Percentiles rank a stretch among this genome's conserved stretches.
phyloP scores from a whole-genome alignment of 176 grass and related monocot species.

The Luzula sylvatica region DNA sequence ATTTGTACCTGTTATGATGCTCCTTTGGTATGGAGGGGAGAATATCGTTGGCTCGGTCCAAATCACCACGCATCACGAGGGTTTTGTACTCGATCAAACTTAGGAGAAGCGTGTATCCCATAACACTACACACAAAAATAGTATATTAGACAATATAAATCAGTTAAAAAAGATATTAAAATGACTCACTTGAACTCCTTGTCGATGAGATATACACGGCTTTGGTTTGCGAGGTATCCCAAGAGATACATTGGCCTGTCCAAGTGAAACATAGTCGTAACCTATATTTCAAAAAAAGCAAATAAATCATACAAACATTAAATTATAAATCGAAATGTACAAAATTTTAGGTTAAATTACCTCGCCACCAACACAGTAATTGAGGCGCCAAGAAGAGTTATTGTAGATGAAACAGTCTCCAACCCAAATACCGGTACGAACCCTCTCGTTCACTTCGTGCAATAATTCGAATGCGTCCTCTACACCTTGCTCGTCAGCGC shows the following conservation, averaged over 20 bases:
- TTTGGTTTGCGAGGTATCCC: constrained; percentile 95
- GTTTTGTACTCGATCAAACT: constrained; percentile 99
- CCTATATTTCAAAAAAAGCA: constrained; percentile 37
- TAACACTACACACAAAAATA: constrained; percentile 61
- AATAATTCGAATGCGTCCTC: constrained; percentile 98
- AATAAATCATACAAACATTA: constrained; percentile 8
- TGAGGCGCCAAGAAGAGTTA: constrained; percentile 83
- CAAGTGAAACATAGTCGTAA: constrained; percentile 97
- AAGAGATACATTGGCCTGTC: constrained; percentile 97
- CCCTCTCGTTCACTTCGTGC: constrained; percentile 92
- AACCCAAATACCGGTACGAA: constrained; percentile 94
- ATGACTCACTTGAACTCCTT: constrained; percentile 90
- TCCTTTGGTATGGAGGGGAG: constrained; percentile 84
- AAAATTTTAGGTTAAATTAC: constrained; percentile 28
- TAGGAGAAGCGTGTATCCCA: constrained; percentile 93
- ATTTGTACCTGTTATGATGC: constrained; percentile 70
- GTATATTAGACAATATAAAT: constrained; percentile 32
- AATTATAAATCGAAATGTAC: not conserved
- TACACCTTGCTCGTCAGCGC: constrained; percentile 62
- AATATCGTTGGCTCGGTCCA: constrained; percentile 76
- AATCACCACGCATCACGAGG: constrained; percentile 95
- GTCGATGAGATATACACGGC: constrained; percentile 98
- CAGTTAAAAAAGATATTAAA: constrained; percentile 8
- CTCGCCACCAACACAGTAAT: constrained; percentile 98
- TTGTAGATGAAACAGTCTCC: constrained; percentile 99